These are phyloP conservation scores for Yamadazyma buinensis DNA, from an alignment of 1,139 yeast genomes.

Conservation along the genomic window DNA sequence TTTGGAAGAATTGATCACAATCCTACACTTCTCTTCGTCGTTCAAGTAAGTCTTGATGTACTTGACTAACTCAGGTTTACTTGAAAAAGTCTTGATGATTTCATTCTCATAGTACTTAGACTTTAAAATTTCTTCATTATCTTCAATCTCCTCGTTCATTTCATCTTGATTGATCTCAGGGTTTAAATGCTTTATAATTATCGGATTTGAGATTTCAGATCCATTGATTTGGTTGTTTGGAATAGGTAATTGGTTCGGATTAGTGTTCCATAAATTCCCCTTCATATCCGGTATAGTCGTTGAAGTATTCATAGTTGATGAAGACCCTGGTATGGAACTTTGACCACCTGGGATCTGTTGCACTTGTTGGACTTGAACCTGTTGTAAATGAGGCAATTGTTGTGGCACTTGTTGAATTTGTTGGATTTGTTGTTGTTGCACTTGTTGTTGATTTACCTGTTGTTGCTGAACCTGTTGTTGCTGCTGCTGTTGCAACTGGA, in stretches of 20 bases:
- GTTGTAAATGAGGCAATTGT: background rate
- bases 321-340: constrained; percentile 8
- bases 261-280: no score
- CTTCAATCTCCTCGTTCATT: no score
- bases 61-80: constrained; percentile 40
- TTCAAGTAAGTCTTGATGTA: constrained; percentile 41
- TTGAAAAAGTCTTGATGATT: constrained; percentile 42
- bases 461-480: constrained; percentile 11
- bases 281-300: no score
- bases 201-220: no score
- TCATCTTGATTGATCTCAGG: no score
- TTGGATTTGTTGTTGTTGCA: constrained; percentile 8
- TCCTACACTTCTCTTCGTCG: constrained; percentile 45
- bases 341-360: constrained; percentile 7
- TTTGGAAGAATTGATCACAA: constrained; percentile 47
- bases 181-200: no score
- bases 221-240: no score
- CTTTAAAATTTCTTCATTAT: constrained; percentile 9
- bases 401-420: constrained; percentile 9
- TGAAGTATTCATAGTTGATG: no score
- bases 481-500: constrained; percentile 8
- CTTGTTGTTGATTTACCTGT: constrained; percentile 10
- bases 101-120: constrained; percentile 37
- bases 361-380: background rate
- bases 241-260: no score